Evolutionary conservation across 2,329 filamentous ascomycete species (phyloP), one percentile per base, ranked within the genome.

Genomic region (Claviceps sp.): DNA sequence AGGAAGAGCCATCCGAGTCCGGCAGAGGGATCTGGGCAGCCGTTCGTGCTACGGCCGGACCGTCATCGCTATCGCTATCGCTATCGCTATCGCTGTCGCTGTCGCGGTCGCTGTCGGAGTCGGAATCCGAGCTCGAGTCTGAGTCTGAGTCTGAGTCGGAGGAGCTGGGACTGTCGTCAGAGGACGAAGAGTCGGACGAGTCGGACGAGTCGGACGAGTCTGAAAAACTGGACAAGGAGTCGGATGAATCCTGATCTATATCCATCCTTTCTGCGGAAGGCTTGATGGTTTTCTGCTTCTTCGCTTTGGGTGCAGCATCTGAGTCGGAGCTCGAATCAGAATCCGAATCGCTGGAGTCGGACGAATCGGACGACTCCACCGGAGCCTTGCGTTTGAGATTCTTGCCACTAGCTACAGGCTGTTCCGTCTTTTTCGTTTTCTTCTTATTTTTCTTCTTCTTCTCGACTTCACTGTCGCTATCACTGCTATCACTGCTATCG

Each of bases 221-320:
- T 17, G 47, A 48, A 30, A 62, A 54, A 1, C 47, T 38, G 3
- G 62, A 57, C 26, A 10, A 54, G 2, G 64, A 59, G 2, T 49
- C 42, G 3, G 62, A 57, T 22, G 60, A 66, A 10, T 64, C 64
- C 16, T 61, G 64, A 47, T 58, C 52, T 17, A 57, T 39, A 14
- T 56, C 56, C 56, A 57, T 57, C 47, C 50, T 55, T 50, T 48
- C 50, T 14, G 52, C 47, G 16, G 54, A 37, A 5, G 41, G 41
- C 19, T 53, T 42, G 3, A 47, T 71, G 34, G 67, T 70, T 63
- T 72, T 74, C 55, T 64, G 64, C 66, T 80, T 82, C 70, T 82
- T 82, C 26, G 67, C 57, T 54, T 70, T 70, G 3, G 73, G 75
- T 53, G 75, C 70, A 42, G 70, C 70, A 41, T 74, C 72, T 8